Base-by-base conservation (phyloP, 345 rosid genomes). In the Salix exigua region DNA sequence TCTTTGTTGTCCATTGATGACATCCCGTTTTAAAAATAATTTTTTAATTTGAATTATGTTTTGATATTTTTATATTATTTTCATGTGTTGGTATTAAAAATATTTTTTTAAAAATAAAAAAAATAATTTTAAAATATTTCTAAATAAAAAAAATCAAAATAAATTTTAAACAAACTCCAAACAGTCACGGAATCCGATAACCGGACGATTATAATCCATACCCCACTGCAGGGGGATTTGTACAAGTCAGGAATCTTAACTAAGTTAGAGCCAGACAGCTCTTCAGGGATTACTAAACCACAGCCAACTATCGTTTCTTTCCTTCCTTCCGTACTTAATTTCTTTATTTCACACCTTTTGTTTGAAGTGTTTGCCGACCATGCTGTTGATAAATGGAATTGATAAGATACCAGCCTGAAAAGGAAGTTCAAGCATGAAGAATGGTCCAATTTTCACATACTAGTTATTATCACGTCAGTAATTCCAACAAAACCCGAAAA, bases 381-480 rank as follows among this genome's bases (percentile, higher is more conserved):
- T 26, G 70, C 21, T 14, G 65, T 62, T 7, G 31, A 50, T 30
- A 38, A 46, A 71, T 35, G 71, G 60, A 70, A 55, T 69, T 72
- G 77, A 75, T 61, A 17, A 40, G 66, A 46, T 31, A 71, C 73
- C 73, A 28, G 30, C 73, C 26, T 16, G 73, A 42, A 42, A 60
- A 58, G 1, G 37, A 28, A 42, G 46, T 11, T 28, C 14, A 30
- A 38, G 25, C 61, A 38, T 13, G 9, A 7, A 5, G 64, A 10
- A 55, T 65, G 76, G 28, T 76, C 71, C 78, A 65, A 6, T 16
- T 2, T 69, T 58, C 73, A 3, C 38, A 28, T 64, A 67, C 2
- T 61, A n/a, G 63, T 62, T 38, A 6, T 6, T 19, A n/a, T 2
- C 0, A 2, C 19, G 23, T 18, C 58, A 51, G 3, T 1, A 8